A percentile compares a stretch with the other conserved stretches of the same genome.
Conservation (phyloP, 108 stramenopile genomes). For the Skeletonema potamos region DNA sequence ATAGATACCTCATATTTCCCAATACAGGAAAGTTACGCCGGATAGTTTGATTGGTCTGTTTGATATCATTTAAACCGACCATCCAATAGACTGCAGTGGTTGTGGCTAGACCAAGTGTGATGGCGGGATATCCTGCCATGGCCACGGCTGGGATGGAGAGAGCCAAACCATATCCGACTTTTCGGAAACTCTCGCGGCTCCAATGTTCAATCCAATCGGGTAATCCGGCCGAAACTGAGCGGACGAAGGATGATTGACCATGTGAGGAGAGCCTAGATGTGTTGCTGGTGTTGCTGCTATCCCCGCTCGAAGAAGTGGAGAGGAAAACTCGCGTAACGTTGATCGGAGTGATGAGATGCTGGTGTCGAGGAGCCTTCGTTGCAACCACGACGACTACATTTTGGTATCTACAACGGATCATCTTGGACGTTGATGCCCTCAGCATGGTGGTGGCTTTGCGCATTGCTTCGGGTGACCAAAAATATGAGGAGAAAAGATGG, state of each 20-base stretch:
- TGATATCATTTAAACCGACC: slow-evolving; percentile 71
- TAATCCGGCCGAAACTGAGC: slow-evolving; percentile 18
- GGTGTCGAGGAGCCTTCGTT: background rate
- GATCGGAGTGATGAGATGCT: background rate
- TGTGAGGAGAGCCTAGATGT: too few species aligned
- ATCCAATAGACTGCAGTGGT: slow-evolving; percentile 71
- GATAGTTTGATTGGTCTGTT: slow-evolving; percentile 68
- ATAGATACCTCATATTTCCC: slow-evolving; percentile 77
- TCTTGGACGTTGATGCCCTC: too few species aligned
- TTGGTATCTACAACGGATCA: too few species aligned
- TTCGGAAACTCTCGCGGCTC: slow-evolving; percentile 50
- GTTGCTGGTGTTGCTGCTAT: background rate
- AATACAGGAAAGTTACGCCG: slow-evolving; percentile 87
- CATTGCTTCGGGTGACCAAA: too few species aligned
- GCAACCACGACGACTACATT: background rate
- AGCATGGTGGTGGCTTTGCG: too few species aligned
- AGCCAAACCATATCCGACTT: slow-evolving; percentile 60
- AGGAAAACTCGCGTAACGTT: background rate
- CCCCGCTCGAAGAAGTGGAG: background rate
- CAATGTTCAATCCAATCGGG: slow-evolving; percentile 72
- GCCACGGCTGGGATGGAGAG: slow-evolving; percentile 12
- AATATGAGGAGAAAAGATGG: too few species aligned
- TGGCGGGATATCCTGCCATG: background rate
- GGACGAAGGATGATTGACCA: background rate
- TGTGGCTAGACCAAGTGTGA: slow-evolving; percentile 23